These are phyloP conservation scores for Chaetomiaceae sp. DNA, from an alignment of 2,329 filamentous ascomycete species.

Conservation along the genomic window DNA sequence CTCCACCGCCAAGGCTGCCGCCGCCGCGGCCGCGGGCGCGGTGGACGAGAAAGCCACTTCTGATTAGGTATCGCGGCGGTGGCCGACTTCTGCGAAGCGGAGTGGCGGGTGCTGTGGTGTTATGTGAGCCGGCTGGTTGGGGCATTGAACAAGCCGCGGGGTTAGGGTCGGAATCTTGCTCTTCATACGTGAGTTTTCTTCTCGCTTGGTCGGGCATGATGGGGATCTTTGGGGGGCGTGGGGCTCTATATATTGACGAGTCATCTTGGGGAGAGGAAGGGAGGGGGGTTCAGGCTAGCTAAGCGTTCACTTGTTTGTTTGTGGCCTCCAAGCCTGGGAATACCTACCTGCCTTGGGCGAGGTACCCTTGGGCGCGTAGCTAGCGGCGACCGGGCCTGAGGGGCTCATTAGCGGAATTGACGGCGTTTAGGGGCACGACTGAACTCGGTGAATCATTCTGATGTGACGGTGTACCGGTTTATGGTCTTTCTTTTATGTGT, in stretches of 20 bases:
- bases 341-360: no score
- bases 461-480: no score
- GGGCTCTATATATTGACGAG: background rate
- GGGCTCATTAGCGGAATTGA: background rate
- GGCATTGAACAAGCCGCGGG: no score
- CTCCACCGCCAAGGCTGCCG: slow-evolving; percentile 32
- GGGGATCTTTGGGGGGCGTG: no score
- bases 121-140: slow-evolving; percentile 11
- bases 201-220: no score
- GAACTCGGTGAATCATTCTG: background rate
- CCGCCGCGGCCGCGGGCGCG: slow-evolving; percentile 21
- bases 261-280: background rate
- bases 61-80: slow-evolving; percentile 17
- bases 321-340: background rate
- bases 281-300: background rate
- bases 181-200: no score
- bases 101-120: slow-evolving; percentile 10
- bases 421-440: background rate
- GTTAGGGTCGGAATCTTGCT: no score
- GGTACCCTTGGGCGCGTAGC: background rate
- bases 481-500: no score
- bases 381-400: background rate
- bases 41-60: slow-evolving; percentile 13
- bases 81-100: background rate
- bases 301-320: background rate